Percentiles rank a stretch among this genome's conserved stretches.
Evolutionary conservation across 1,284 basidiomycete species (phyloP).

Genomic region (Leccinum huronense): DNA sequence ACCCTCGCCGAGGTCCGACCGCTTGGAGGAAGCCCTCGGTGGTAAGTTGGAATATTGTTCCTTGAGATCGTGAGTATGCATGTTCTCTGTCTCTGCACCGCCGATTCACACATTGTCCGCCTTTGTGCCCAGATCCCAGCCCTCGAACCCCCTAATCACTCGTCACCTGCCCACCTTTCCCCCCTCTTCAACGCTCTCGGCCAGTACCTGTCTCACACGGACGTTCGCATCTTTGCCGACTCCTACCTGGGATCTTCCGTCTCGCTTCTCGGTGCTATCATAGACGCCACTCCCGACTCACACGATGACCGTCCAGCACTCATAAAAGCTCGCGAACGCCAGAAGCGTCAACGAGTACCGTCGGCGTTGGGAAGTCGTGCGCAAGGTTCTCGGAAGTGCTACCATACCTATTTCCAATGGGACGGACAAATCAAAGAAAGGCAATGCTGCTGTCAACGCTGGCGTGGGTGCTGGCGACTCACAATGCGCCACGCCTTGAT

Average conservation of each 20-base stretch:
- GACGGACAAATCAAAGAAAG: conserved; percentile 42
- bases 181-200: conserved; percentile 46
- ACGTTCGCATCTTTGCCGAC: conserved; percentile 69
- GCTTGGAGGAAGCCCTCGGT: conserved; percentile 49
- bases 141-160: conserved; percentile 77
- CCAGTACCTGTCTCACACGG: conserved; percentile 68
- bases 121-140: conserved; percentile 58
- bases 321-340: conserved; percentile 59
- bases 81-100: conserved; percentile 3
- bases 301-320: conserved; percentile 66
- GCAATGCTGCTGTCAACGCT: conserved; percentile 32
- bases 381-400: conserved; percentile 53
- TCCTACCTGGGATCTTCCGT: conserved; percentile 92
- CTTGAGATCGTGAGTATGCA: conserved; percentile 58
- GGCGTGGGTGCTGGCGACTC: conserved; percentile 54
- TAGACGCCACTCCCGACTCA: conserved; percentile 72
- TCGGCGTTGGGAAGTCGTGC: conserved; percentile 82
- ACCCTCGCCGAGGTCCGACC: conserved; percentile 35
- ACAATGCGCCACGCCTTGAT: conserved; percentile 34
- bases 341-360: conserved; percentile 85
- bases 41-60: conserved; percentile 73
- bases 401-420: conserved; percentile 27
- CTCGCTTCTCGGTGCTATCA: conserved; percentile 76
- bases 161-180: conserved; percentile 78
- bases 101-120: conserved; percentile 3